phyloP scores from a whole-genome alignment of 805 yeast genomes.

The Kazachstania taianensis region DNA sequence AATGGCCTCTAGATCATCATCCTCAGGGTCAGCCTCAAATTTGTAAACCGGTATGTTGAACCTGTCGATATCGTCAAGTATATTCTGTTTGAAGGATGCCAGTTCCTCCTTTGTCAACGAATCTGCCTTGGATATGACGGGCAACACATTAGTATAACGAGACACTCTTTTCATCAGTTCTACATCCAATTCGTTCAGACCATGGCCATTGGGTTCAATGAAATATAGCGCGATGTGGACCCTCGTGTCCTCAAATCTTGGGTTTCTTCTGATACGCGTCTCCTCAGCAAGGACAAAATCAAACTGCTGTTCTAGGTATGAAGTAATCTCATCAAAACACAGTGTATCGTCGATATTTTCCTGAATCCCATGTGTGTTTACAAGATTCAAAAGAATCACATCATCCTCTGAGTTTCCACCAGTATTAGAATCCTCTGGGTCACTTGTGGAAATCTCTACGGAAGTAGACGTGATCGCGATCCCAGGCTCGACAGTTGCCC shows the following conservation, averaged over 20 bases:
- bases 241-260: constrained; percentile 66
- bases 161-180: constrained; percentile 61
- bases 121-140: constrained; percentile 63
- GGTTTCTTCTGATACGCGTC: constrained; percentile 77
- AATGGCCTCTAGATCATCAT: constrained; percentile 58
- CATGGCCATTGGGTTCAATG: constrained; percentile 70
- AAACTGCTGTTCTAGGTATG: constrained; percentile 65
- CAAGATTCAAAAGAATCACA: constrained; percentile 49
- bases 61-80: constrained; percentile 52
- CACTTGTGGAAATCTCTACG: constrained; percentile 22
- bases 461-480: constrained; percentile 49
- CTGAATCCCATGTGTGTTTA: constrained; percentile 70
- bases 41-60: constrained; percentile 67
- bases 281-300: constrained; percentile 77
- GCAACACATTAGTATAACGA: constrained; percentile 64
- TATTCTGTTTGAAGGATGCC: constrained; percentile 45
- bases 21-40: constrained; percentile 61
- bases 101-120: constrained; percentile 57
- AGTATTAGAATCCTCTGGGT: constrained; percentile 5
- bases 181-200: constrained; percentile 63
- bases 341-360: constrained; percentile 63
- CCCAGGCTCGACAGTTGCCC: constrained; percentile 62
- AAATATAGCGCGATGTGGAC: constrained; percentile 68
- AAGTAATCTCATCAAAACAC: constrained; percentile 56
- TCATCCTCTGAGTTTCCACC: too few species aligned